Evolutionary conservation across 1,284 basidiomycete genomes (phyloP), one percentile per base, ranked within the genome.

Genomic region (Ustilago trichophora): DNA sequence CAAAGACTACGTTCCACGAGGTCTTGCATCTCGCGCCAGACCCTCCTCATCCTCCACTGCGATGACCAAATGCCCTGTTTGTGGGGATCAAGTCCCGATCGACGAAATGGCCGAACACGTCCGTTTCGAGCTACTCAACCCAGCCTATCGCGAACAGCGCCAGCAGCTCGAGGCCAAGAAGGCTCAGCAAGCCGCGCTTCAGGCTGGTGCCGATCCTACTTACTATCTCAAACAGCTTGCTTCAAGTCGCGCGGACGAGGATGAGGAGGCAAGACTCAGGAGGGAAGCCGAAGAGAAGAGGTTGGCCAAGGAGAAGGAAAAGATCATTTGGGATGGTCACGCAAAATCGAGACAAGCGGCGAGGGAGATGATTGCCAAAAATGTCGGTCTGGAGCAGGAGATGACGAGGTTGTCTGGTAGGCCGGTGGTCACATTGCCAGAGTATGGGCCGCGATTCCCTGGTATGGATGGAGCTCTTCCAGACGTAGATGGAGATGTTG

Each of bases 51-150:
- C 38, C 31, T 37, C 42, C 4, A 27, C 43, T 6, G 44, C 42
- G 12, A 59, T 47, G 40, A 92, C 92, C 3, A 91, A 89, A 16
- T 98, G 94, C 84, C 88, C 89, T 10, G 91, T 98, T 73, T 98
- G 95, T 84, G 90, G 91, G 25, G 93, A 98, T 81, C 89, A 92
- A 82, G 91, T 98, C 22, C 89, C 93, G 24, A 89, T 96, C 72
- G 90, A 93, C 83, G 94, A 98, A 82, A 86, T 98, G 62, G 89
- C 93, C 72, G 94, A 98, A 81, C 96, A 98, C 83, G 95, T 98
- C 86, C 91, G 96, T 78, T 97, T 98, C 82, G 96, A 99, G 82
- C 84, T 98, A 44, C 87, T 99, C 75, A 94, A 99, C 83, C 96
- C 96, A 34, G 89, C 90, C 78, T 80, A 71, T 49, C 73, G 78